A percentile compares a stretch with the other conserved stretches of the same genome.
These are phyloP conservation scores for Jatropha podagrica DNA, from an alignment of 441 rosid genomes.

Conservation along the genomic window DNA sequence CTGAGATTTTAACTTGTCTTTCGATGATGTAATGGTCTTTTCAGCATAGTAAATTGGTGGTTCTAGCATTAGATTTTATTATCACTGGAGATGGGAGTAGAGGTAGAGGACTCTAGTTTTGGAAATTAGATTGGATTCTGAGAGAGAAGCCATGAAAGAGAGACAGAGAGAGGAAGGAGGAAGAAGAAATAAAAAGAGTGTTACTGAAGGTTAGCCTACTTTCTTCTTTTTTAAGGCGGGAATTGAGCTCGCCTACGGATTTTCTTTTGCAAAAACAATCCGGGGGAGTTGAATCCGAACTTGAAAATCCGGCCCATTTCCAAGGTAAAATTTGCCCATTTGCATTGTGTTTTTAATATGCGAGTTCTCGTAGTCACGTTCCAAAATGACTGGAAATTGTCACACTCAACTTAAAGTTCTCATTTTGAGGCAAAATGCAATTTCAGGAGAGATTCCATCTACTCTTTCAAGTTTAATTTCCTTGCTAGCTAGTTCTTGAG, in stretches of 20 bases:
- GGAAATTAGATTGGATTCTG: slow-evolving; percentile 29
- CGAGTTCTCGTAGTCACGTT: no score
- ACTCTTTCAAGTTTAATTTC: slow-evolving; percentile 31
- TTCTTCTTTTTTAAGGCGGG: slow-evolving; percentile 12
- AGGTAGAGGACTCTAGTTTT: slow-evolving; percentile 32
- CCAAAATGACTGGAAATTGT: no score
- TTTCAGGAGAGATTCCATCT: slow-evolving; percentile 42
- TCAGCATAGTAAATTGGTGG: no score
- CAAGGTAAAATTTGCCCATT: not conserved
- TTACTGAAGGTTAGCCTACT: not conserved
- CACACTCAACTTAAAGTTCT: slow-evolving; percentile 30
- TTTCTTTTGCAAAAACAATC: not conserved
- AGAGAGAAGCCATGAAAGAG: slow-evolving; percentile 30
- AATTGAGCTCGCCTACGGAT: not conserved
- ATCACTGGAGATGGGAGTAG: slow-evolving; percentile 9
- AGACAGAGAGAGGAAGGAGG: not conserved
- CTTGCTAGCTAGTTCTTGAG: slow-evolving; percentile 42
- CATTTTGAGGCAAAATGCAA: slow-evolving; percentile 30
- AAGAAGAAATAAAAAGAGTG: not conserved
- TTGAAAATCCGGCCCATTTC: no score
- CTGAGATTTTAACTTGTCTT: no score
- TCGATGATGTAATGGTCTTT: no score
- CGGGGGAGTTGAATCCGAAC: no score
- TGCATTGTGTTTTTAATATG: not conserved
- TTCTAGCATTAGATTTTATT: no score